Conservation (phyloP, 768 basidiomycete species). For the Wakefieldia striispora region DNA sequence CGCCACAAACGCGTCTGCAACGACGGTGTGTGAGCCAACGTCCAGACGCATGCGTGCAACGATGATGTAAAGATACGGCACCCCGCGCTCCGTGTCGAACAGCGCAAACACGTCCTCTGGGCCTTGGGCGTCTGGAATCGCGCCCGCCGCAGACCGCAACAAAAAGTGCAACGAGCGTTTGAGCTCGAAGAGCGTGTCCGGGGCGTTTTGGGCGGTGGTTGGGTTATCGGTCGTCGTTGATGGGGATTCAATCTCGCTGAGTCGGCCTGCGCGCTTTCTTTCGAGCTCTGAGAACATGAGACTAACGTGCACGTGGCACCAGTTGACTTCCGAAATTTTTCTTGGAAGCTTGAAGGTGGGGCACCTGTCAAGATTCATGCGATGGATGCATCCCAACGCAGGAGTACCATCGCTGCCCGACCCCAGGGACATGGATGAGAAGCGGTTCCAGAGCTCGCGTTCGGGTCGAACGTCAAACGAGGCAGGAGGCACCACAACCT, state of each 20-base stretch:
- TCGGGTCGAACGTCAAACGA: conserved; percentile 20
- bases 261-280: neutral
- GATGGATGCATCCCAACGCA: conserved; percentile 38
- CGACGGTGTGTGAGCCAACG: conserved; percentile 38
- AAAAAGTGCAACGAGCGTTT: conserved; percentile 33
- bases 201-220: too few relatives aligned
- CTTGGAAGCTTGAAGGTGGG: conserved; percentile 29
- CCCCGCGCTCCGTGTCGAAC: conserved; percentile 7
- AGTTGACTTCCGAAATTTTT: conserved; percentile 12
- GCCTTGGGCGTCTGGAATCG: conserved; percentile 1
- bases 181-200: conserved; percentile 25
- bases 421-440: conserved; percentile 23
- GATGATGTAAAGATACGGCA: conserved; percentile 42
- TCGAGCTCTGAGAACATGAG: conserved; percentile 27
- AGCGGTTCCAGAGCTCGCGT: conserved; percentile 19
- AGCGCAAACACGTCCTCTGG: conserved; percentile 16
- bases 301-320: conserved; percentile 29
- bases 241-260: conserved; percentile 7
- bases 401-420: conserved; percentile 5
- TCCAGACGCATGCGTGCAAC: conserved; percentile 47
- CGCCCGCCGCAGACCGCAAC: conserved; percentile 16
- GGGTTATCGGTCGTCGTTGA: too few relatives aligned
- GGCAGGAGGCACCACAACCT: conserved; percentile 21
- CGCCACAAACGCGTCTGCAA: conserved; percentile 48
- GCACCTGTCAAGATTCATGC: conserved; percentile 34